A percentile compares a stretch with the other conserved stretches of the same genome.
These are phyloP conservation scores for Boletus smithii DNA, from an alignment of 1,284 basidiomycete genomes.

Conservation along the genomic window DNA sequence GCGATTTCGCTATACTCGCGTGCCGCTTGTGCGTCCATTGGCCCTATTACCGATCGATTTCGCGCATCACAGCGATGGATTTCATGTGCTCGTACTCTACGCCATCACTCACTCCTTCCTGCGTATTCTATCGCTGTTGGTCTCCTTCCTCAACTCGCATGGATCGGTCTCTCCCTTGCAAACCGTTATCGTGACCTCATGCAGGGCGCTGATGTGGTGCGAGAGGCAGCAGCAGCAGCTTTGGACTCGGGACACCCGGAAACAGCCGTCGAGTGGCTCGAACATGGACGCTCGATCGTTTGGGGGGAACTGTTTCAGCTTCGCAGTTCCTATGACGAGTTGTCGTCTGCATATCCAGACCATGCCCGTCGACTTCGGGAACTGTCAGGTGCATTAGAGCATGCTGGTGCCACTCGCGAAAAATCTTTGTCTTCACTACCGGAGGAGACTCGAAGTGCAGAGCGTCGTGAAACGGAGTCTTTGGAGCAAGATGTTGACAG, in stretches of 20 bases:
- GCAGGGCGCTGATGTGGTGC: neutral
- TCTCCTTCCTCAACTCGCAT: slow-evolving; percentile 11
- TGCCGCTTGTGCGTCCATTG: neutral
- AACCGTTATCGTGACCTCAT: slow-evolving; percentile 4
- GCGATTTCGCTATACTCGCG: neutral
- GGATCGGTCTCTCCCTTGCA: slow-evolving; percentile 8
- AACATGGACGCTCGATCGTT: slow-evolving; percentile 11
- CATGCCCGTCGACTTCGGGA: neutral
- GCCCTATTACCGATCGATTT: neutral
- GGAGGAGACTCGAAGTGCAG: neutral
- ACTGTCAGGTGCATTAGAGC: neutral
- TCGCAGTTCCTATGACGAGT: slow-evolving; percentile 6
- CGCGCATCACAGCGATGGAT: slow-evolving; percentile 4
- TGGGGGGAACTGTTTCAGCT: slow-evolving; percentile 11
- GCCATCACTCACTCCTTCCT: slow-evolving; percentile 1
- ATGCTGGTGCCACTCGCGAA: neutral
- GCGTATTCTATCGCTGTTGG: neutral
- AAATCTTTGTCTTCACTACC: neutral
- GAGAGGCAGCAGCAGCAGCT: slow-evolving; percentile 5
- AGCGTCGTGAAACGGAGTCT: neutral
- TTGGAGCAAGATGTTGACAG: neutral
- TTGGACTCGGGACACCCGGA: slow-evolving; percentile 2
- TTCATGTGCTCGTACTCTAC: slow-evolving; percentile 2
- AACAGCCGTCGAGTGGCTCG: slow-evolving; percentile 12
- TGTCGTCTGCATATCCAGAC: neutral